Percentiles rank a stretch among this genome's conserved stretches.
Evolutionary conservation across 306 rosid genomes (phyloP).

Genomic region (Castanea sativa): DNA sequence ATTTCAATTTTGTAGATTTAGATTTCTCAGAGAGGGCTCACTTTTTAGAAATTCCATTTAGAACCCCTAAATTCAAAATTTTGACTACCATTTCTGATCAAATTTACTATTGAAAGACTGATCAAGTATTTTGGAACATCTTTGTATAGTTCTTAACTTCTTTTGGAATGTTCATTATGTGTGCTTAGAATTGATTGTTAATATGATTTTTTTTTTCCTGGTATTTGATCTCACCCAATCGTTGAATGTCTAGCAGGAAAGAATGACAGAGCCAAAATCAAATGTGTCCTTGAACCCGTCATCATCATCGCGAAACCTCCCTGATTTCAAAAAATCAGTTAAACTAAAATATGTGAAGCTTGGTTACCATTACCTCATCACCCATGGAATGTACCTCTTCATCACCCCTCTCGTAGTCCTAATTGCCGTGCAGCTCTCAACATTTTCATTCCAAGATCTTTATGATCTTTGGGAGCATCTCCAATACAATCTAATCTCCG

Average conservation of each 20-base stretch:
- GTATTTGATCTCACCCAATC: slow-evolving; percentile 3
- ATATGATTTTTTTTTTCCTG: not conserved
- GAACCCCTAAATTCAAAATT: not conserved
- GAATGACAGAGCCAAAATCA: slow-evolving; percentile 54
- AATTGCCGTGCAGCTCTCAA: slow-evolving; percentile 70
- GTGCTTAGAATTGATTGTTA: slow-evolving; percentile 1
- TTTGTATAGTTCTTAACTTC: not conserved
- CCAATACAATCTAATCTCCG: slow-evolving; percentile 68
- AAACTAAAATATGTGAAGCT: slow-evolving; percentile 85
- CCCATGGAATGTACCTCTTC: slow-evolving; percentile 84
- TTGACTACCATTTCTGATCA: not conserved
- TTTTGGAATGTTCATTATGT: not conserved
- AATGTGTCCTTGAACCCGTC: slow-evolving; percentile 49
- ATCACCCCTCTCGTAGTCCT: slow-evolving; percentile 64
- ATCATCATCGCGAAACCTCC: slow-evolving; percentile 57
- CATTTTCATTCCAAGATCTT: slow-evolving; percentile 64
- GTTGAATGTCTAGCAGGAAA: slow-evolving; percentile 40
- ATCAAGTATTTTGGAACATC: not conserved
- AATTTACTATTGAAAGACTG: not conserved
- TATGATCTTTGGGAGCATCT: slow-evolving; percentile 80
- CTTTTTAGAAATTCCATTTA: not conserved
- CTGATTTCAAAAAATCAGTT: slow-evolving; percentile 80
- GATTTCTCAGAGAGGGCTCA: not conserved
- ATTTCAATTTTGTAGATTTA: not conserved
- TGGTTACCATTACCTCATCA: slow-evolving; percentile 83